Evolutionary conservation across 1,284 basidiomycete species (phyloP), one percentile per base, ranked within the genome.

Genomic region (Ceratobasidium sp.): DNA sequence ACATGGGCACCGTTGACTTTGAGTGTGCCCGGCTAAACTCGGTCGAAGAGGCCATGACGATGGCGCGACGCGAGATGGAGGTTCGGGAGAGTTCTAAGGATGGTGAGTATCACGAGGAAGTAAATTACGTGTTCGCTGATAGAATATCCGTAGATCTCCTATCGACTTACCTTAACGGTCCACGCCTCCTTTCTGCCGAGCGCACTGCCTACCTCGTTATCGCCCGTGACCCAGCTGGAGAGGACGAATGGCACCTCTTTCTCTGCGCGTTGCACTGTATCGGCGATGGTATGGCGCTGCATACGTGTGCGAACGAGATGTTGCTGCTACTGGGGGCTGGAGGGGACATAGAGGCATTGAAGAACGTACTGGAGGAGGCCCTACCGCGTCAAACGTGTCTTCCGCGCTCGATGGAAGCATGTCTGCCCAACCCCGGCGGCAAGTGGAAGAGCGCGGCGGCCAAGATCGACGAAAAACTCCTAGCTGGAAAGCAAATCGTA

Each of bases 271-370:
- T 91, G 11, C 92, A 94, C 80, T 94, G 90, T 82, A 82, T 94
- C 52, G 92, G 92, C 9, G 93, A 95, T 81, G 92, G 92, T 34
- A 92, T 93, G 89, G 92, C 92, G 1, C 85, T 94, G 19, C 92
- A 95, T 82, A 85, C 87, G 76, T 90, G 91, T 77, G 90, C 90
- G 13, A 91, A 93, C 81, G 91, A 94, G 79, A 89, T 94, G 81
- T 91, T 93, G 81, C 80, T 82, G 11, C 84, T 94, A 5, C 84
- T 95, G 34, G 81, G 80, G 13, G 78, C 75, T 5, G 61, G 43
- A 19, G 62, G 37, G 8, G 67, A 71, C 6, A 44, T 73, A 13
- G 68, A 61, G 25, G 88, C 77, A 81, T 91, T 34, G 81, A 83
- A 4, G 82, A 84, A 15, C 90, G 91, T 82, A 89, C 89, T 87